Conservation (phyloP, 768 basidiomycete species). For the Tylopilus sp. region DNA sequence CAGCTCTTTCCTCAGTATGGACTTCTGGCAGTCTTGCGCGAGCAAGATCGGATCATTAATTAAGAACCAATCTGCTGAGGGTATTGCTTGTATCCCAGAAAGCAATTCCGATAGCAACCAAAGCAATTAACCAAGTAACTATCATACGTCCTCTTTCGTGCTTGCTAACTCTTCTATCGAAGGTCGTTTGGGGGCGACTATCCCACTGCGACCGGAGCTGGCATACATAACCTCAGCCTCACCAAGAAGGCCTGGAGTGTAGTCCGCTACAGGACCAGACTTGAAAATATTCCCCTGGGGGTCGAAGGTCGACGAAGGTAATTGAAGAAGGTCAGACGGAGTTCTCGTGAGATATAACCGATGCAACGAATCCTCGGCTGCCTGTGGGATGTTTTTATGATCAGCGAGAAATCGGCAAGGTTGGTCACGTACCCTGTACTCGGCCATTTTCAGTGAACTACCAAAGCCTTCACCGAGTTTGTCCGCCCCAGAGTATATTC, state of each 20-base stretch:
- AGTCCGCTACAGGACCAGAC: slow-evolving; percentile 42
- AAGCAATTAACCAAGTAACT: slow-evolving; percentile 26
- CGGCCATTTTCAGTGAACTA: slow-evolving; percentile 90
- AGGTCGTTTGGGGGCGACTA: slow-evolving; percentile 30
- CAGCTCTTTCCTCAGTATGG: too few species aligned
- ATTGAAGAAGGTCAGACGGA: slow-evolving; percentile 61
- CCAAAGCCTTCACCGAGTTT: slow-evolving; percentile 96
- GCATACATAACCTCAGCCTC: slow-evolving; percentile 66
- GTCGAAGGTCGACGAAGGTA: slow-evolving; percentile 77
- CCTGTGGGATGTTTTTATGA: slow-evolving; percentile 39
- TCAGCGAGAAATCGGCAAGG: not conserved
- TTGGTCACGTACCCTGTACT: slow-evolving; percentile 67
- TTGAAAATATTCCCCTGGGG: slow-evolving; percentile 53
- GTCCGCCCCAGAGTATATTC: slow-evolving; percentile 78
- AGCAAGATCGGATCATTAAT: not conserved
- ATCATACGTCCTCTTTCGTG: slow-evolving; percentile 26
- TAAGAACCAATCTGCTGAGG: not conserved
- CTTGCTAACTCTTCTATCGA: slow-evolving; percentile 23
- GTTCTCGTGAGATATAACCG: slow-evolving; percentile 79
- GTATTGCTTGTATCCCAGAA: not conserved
- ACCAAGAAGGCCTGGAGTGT: slow-evolving; percentile 52
- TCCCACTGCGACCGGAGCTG: slow-evolving; percentile 58
- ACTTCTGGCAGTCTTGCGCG: not conserved
- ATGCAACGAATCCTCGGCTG: slow-evolving; percentile 82
- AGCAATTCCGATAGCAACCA: slow-evolving; percentile 14